Evolutionary conservation across 441 rosid genomes (phyloP).

Genomic region (Erodium trifolium): DNA sequence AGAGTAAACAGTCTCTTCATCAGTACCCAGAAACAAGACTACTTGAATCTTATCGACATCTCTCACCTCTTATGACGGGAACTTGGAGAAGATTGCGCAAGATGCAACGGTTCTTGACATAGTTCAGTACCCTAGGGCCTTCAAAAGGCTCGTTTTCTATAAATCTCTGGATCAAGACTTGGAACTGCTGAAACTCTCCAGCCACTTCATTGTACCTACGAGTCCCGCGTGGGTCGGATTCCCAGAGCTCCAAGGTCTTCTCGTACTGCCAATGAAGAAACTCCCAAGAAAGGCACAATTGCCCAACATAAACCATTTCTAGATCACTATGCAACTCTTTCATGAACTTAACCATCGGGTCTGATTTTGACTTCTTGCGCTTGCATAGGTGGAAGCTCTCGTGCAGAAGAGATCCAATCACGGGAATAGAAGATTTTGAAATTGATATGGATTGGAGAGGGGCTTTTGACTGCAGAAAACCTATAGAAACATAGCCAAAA

Average conservation of each 20-base stretch:
- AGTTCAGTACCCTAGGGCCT: constrained; percentile 72
- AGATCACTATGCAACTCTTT: constrained; percentile 56
- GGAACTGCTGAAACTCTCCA: constrained; percentile 78
- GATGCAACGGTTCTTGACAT: constrained; percentile 56
- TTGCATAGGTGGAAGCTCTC: constrained; percentile 33
- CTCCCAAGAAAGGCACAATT: constrained; percentile 94
- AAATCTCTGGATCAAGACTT: constrained; percentile 77
- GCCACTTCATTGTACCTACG: constrained; percentile 71
- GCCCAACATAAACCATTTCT: constrained; percentile 85
- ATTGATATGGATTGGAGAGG: constrained; percentile 36
- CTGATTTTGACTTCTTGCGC: constrained; percentile 38
- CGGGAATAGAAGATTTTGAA: constrained; percentile 12
- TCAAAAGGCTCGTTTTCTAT: constrained; percentile 73
- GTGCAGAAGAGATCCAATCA: too few species aligned
- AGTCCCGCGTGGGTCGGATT: constrained; percentile 46
- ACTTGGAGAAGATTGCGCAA: constrained; percentile 82
- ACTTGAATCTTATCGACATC: neutral
- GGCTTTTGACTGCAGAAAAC: constrained; percentile 64
- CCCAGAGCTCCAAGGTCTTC: constrained; percentile 61
- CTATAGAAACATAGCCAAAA: constrained; percentile 24
- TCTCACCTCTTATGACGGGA: constrained; percentile 72
- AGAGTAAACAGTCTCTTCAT: constrained; percentile 2
- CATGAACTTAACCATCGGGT: constrained; percentile 46
- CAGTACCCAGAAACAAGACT: neutral
- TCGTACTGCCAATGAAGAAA: constrained; percentile 89